Conservation (phyloP, 495 filamentous ascomycete genomes). For the Halenospora varia region DNA sequence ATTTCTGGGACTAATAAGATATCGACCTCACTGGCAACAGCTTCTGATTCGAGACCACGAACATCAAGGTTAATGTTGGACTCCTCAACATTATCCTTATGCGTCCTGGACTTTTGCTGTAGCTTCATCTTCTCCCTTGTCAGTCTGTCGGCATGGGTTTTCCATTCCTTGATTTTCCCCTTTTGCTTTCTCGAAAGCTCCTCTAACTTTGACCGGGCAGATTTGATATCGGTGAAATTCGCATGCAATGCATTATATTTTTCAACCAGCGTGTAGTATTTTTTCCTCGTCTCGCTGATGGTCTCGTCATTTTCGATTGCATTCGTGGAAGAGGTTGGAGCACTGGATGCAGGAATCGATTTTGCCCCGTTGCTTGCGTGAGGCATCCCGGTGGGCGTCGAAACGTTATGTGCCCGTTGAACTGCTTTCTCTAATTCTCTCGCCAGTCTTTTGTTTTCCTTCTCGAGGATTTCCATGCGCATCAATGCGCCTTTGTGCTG, state of each 20-base stretch:
- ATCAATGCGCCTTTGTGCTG: background rate
- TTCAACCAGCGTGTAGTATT: slow-evolving; percentile 7
- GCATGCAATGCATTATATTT: slow-evolving; percentile 20
- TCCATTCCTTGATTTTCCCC: slow-evolving; percentile 21
- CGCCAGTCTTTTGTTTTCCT: slow-evolving; percentile 17
- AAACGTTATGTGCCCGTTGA: background rate
- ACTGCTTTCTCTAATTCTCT: slow-evolving; percentile 3
- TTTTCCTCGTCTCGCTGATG: background rate
- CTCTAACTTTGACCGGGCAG: background rate
- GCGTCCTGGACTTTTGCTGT: background rate
- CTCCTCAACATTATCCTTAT: no score
- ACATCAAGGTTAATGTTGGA: no score
- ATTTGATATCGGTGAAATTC: slow-evolving; percentile 4
- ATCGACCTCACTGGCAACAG: no score
- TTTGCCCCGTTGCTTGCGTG: background rate
- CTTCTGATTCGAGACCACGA: no score
- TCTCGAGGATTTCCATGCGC: slow-evolving; percentile 4
- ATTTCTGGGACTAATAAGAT: no score
- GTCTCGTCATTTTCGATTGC: background rate
- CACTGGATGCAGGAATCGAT: background rate
- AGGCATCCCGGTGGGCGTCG: background rate
- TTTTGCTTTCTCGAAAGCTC: background rate
- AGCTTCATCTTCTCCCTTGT: slow-evolving; percentile 14
- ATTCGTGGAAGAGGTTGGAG: background rate
- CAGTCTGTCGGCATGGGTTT: slow-evolving; percentile 24